A percentile compares a stretch with the other conserved stretches of the same genome.
phyloP scores from a whole-genome alignment of 2,329 filamentous ascomycete species.

The Pseudocercospora cruenta region DNA sequence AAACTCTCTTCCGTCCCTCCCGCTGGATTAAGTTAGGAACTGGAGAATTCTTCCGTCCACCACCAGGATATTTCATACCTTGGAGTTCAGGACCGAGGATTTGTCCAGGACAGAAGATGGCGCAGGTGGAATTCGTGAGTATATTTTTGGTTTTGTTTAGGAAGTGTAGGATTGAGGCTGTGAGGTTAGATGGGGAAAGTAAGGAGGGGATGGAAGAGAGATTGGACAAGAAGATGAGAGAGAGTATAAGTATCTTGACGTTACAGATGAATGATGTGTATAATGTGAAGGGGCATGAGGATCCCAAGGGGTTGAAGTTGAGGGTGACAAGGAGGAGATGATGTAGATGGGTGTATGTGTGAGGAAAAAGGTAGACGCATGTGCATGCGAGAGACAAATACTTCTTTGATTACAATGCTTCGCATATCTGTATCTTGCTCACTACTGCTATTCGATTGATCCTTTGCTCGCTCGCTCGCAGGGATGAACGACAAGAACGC shows the following conservation, averaged over 20 bases:
- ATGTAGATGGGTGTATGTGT: neutral
- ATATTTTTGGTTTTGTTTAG: conserved; percentile 47
- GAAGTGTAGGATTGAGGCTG: conserved; percentile 28
- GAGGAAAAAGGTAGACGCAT: no score
- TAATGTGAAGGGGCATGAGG: conserved; percentile 21
- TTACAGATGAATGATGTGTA: conserved; percentile 36
- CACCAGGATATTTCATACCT: conserved; percentile 49
- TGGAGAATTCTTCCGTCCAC: conserved; percentile 39
- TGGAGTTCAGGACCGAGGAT: conserved; percentile 56
- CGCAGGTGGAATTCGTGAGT: conserved; percentile 59
- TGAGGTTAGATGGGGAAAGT: conserved; percentile 24
- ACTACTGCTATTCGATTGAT: neutral
- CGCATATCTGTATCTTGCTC: neutral
- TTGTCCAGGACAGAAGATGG: conserved; percentile 59
- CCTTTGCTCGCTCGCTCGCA: neutral
- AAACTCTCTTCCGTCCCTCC: conserved; percentile 43
- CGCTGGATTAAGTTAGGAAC: conserved; percentile 44
- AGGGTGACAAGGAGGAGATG: conserved; percentile 11
- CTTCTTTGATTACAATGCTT: neutral
- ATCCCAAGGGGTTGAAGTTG: conserved; percentile 24
- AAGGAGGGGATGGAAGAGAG: conserved; percentile 23
- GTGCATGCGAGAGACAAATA: neutral
- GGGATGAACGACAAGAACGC: neutral
- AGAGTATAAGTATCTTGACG: conserved; percentile 29
- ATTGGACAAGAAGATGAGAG: conserved; percentile 29